A percentile compares a stretch with the other conserved stretches of the same genome.
Conservation (phyloP, 2,329 filamentous ascomycete species). For the Bipolaris zeicola region DNA sequence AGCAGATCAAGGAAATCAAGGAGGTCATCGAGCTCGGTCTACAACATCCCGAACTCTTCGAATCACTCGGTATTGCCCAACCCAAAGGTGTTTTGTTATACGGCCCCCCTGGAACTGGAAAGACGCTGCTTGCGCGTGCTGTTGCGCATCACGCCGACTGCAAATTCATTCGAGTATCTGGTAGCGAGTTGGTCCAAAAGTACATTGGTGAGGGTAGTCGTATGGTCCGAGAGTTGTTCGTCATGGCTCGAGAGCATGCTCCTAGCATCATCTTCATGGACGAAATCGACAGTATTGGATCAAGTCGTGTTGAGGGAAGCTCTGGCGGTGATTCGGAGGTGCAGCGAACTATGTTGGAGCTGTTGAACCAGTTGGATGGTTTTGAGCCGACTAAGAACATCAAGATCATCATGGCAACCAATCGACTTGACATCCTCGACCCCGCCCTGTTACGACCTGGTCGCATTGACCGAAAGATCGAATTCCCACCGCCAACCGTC, state of each 20-base stretch:
- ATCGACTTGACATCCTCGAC: conserved; percentile 95
- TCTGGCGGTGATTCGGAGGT: conserved; percentile 97
- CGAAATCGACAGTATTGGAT: conserved; percentile 98
- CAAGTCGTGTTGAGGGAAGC: conserved; percentile 92
- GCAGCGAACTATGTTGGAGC: conserved; percentile 96
- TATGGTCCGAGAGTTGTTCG: conserved; percentile 98
- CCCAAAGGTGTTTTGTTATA: conserved; percentile 97
- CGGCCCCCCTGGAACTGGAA: conserved; percentile 94
- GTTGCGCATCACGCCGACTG: conserved; percentile 98
- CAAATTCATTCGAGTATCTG: conserved; percentile 97
- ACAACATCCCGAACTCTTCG: conserved; percentile 97
- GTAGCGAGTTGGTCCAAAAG: conserved; percentile 96
- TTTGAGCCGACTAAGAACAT: conserved; percentile 99
- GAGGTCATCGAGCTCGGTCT: conserved; percentile 98
- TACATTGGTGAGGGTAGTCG: conserved; percentile 98
- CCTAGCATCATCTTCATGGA: conserved; percentile 99
- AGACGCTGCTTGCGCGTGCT: conserved; percentile 91
- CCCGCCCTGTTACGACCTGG: conserved; percentile 94
- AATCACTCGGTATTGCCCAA: conserved; percentile 97
- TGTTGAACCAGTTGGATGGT: conserved; percentile 96
- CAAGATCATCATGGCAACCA: conserved; percentile 99
- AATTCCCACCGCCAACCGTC: conserved; percentile 95
- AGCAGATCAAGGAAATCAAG: conserved; percentile 99
- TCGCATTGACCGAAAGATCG: conserved; percentile 97
- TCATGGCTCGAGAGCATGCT: conserved; percentile 98